Base-by-base conservation (phyloP, 768 basidiomycete genomes). In the Leccinum disarticulatum region DNA sequence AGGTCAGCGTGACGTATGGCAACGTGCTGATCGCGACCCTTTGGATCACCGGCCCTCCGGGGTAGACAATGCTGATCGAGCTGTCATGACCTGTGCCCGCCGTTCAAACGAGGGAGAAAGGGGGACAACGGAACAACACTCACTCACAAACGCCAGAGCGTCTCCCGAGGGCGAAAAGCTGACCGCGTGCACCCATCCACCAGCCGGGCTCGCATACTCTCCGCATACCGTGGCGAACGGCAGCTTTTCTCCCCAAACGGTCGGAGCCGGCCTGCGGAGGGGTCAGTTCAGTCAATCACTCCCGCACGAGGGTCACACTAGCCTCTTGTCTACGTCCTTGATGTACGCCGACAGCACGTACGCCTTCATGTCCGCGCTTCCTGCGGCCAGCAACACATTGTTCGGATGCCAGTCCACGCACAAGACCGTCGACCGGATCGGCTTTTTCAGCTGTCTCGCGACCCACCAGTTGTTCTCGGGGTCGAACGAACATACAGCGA, bases 381-480 rank as follows among this genome's bases (percentile, higher is more conserved):
- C 97, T 36, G 96, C 91, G 4, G 96, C 97, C 28, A 99, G 86
- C 6, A 99, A 80, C 14, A 98, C 95, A 71, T 97, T 98, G 81
- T 98, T 98, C 28, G 97, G 95, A 72, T 99, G 97, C 97, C 97
- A 99, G 65, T 98, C 96, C 65, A 99, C 79, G 5, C 88, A 86
- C 46, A 98, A 80, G 14, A 99, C 95, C 1, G 97, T 99, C 4
- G 94, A 94, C 63, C 94, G 78, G 68, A 99, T 90, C 27, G 97
- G 97, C 76, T 98, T 98, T 87, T 98, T 99, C 73, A 99, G 79
- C 60, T 90, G 90, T 72, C 93, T 94, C 17, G 95, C 88, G 4
- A 97, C 93, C 97, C 97, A 99, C 97, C 97, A 99, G 74, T 99
- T 91, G 77, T 91, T 95, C 79, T 99, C 97, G 10, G 90, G 82